Evolutionary conservation across 2,329 filamentous ascomycete genomes (phyloP).

Genomic region (Trichoderma pleuroti): DNA sequence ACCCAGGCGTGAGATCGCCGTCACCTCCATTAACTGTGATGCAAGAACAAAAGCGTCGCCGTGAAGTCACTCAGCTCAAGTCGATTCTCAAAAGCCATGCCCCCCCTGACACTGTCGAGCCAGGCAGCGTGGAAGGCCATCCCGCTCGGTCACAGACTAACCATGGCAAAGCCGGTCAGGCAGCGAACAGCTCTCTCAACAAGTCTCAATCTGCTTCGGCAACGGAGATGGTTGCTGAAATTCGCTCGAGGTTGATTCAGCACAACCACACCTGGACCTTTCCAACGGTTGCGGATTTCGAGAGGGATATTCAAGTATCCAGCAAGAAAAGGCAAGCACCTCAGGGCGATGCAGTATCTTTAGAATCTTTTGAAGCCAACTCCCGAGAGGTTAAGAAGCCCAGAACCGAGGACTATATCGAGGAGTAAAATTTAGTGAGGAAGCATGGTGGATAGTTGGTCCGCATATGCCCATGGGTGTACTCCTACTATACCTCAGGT

Average conservation of each 20-base stretch:
- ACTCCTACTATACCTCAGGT: neutral
- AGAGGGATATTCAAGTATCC: constrained; percentile 19
- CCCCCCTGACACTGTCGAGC: neutral
- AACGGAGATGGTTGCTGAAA: constrained; percentile 28
- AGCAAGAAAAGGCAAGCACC: neutral
- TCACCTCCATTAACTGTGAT: constrained; percentile 32
- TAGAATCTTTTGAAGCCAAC: neutral
- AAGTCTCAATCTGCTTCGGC: constrained; percentile 11
- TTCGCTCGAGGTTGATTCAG: constrained; percentile 27
- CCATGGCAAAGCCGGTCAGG: constrained; percentile 27
- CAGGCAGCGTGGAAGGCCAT: neutral
- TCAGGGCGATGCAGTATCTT: neutral
- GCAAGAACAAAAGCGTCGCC: constrained; percentile 36
- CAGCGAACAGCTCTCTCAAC: constrained; percentile 19
- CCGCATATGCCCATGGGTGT: neutral
- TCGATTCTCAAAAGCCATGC: constrained; percentile 34
- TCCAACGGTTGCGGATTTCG: constrained; percentile 29
- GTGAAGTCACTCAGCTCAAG: constrained; percentile 29
- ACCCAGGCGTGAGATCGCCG: constrained; percentile 22
- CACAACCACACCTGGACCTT: constrained; percentile 21
- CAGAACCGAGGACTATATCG: neutral
- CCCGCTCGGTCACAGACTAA: constrained; percentile 8
- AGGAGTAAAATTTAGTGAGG: neutral
- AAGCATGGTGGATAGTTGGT: neutral
- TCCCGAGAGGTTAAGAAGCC: constrained; percentile 10